Percentiles rank a stretch among this genome's conserved stretches.
These are phyloP conservation scores for Xylaria telfairii DNA, from an alignment of 495 filamentous ascomycete genomes.

Conservation along the genomic window DNA sequence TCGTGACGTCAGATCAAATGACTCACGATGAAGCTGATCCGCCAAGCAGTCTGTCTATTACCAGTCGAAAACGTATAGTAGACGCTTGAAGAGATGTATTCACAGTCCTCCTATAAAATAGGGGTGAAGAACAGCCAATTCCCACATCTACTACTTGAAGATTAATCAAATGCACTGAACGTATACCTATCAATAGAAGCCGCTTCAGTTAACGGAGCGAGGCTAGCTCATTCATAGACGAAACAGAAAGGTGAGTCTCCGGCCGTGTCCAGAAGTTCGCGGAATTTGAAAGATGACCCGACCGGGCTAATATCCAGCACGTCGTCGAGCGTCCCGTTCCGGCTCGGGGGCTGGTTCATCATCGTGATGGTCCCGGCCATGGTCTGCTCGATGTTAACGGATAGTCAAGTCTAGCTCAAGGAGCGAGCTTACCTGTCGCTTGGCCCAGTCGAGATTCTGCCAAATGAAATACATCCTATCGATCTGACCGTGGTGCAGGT, in stretches of 20 bases:
- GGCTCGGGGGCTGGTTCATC: conserved; percentile 43
- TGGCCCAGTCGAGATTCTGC: conserved; percentile 58
- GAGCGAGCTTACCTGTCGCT: conserved; percentile 40
- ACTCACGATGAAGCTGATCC: neutral
- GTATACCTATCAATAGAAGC: neutral
- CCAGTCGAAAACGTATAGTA: neutral
- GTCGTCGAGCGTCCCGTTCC: conserved; percentile 44
- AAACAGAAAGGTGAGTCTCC: conserved; percentile 44
- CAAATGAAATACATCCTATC: conserved; percentile 76
- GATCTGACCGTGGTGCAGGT: conserved; percentile 71
- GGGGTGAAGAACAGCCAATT: neutral
- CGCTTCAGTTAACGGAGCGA: neutral
- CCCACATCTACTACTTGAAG: neutral
- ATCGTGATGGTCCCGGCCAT: conserved; percentile 52
- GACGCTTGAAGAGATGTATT: neutral
- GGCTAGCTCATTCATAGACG: conserved; percentile 38
- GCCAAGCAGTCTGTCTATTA: neutral
- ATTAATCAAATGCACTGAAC: too few relatives aligned
- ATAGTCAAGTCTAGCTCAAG: neutral
- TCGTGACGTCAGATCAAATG: too few relatives aligned
- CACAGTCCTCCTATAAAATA: neutral
- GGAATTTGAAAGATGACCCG: conserved; percentile 26
- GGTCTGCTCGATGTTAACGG: conserved; percentile 28
- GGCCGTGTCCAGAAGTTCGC: conserved; percentile 39
- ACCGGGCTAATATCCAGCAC: conserved; percentile 37